Conservation (phyloP, 164 flowering plant genomes). For the Warburgia ugandensis region DNA sequence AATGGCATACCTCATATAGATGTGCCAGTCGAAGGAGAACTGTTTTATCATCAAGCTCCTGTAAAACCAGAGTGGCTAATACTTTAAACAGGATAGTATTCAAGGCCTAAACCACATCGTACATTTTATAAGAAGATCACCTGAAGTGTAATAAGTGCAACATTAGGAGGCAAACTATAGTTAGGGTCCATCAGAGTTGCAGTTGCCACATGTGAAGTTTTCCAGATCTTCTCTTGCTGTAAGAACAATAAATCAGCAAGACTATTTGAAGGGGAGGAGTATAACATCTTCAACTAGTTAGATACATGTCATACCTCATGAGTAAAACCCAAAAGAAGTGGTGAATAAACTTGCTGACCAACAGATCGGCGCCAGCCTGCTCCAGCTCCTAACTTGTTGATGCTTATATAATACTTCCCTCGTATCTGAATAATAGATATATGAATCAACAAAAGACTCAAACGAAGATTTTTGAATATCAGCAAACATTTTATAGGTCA, state of each 20-base stretch:
- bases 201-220: conserved; percentile 36
- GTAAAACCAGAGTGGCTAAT: conserved; percentile 14
- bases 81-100: background rate
- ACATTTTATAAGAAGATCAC: conserved; percentile 27
- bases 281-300: background rate
- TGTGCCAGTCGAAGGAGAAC: conserved; percentile 78
- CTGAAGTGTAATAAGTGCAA: conserved; percentile 83
- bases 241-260: conserved; percentile 5
- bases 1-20: conserved; percentile 60
- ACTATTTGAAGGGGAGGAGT: background rate
- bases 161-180: conserved; percentile 73
- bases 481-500: no score
- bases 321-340: conserved; percentile 64
- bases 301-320: conserved; percentile 46
- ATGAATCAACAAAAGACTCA: no score
- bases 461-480: no score
- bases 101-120: no score
- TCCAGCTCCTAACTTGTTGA: conserved; percentile 52
- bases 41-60: conserved; percentile 67
- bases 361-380: conserved; percentile 64
- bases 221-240: conserved; percentile 56
- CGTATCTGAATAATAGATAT: conserved; percentile 38
- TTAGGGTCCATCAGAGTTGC: conserved; percentile 44
- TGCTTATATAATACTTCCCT: conserved; percentile 63
- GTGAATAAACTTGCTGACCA: conserved; percentile 81